phyloP scores from a whole-genome alignment of 495 filamentous ascomycete species.

The Aspergillus sclerotioniger region DNA sequence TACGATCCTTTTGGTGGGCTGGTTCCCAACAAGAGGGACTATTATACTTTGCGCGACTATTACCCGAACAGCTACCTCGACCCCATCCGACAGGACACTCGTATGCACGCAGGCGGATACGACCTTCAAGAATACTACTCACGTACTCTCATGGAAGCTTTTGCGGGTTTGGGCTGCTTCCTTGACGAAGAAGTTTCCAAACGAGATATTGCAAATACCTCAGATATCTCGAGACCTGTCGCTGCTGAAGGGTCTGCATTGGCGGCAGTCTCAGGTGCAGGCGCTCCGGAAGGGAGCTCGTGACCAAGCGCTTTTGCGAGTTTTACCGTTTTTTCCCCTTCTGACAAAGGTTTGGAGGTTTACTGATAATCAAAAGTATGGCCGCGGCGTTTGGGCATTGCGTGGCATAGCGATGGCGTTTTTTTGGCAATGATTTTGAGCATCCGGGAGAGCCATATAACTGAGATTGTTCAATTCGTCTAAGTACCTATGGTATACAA shows the following conservation, averaged over 20 bases:
- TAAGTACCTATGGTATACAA: conserved; percentile 14
- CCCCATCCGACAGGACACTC: conserved; percentile 54
- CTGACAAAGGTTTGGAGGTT: background rate
- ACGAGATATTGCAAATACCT: conserved; percentile 29
- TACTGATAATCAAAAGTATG: background rate
- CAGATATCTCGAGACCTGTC: conserved; percentile 19
- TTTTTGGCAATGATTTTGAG: conserved; percentile 9
- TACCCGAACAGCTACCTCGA: conserved; percentile 69
- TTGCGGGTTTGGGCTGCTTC: conserved; percentile 82
- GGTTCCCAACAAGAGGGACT: conserved; percentile 58
- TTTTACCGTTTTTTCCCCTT: too few relatives aligned
- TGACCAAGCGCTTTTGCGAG: background rate
- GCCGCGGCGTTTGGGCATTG: background rate
- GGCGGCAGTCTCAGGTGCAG: conserved; percentile 19
- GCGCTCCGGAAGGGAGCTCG: background rate
- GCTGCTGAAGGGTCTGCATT: conserved; percentile 36
- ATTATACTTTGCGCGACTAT: conserved; percentile 63
- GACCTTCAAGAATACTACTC: conserved; percentile 76
- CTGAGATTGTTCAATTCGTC: background rate
- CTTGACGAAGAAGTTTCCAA: conserved; percentile 70
- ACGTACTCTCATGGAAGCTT: conserved; percentile 81
- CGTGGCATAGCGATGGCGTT: conserved; percentile 56
- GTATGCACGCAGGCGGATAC: conserved; percentile 77
- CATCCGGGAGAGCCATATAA: background rate
- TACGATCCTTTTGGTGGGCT: conserved; percentile 89